Conservation (phyloP, 2,329 filamentous ascomycete species). For the Elsinoe batatas region DNA sequence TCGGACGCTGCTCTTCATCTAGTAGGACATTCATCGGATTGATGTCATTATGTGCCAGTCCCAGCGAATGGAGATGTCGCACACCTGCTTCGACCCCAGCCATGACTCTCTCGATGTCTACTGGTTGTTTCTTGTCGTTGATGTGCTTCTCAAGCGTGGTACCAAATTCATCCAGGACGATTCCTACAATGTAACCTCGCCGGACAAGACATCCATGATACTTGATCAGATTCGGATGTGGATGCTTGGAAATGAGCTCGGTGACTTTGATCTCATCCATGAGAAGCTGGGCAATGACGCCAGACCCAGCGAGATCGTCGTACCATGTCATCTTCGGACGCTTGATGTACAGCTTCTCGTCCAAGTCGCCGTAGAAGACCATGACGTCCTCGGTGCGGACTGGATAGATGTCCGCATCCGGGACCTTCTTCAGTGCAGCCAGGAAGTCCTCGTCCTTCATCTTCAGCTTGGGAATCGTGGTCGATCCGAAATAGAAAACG, state of each 20-base stretch:
- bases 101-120: slow-evolving; percentile 17
- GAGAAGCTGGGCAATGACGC: slow-evolving; percentile 24
- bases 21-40: slow-evolving; percentile 30
- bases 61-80: slow-evolving; percentile 28
- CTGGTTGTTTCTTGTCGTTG: slow-evolving; percentile 16
- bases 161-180: slow-evolving; percentile 23
- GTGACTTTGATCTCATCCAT: slow-evolving; percentile 22
- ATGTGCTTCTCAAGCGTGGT: slow-evolving; percentile 21
- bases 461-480: not conserved
- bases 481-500: not conserved
- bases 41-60: slow-evolving; percentile 30
- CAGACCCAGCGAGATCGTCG: slow-evolving; percentile 21
- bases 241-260: slow-evolving; percentile 20
- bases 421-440: slow-evolving; percentile 20
- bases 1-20: slow-evolving; percentile 22
- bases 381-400: slow-evolving; percentile 18
- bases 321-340: slow-evolving; percentile 24
- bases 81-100: slow-evolving; percentile 23
- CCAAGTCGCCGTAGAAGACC: slow-evolving; percentile 16
- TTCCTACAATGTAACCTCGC: slow-evolving; percentile 22
- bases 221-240: slow-evolving; percentile 24
- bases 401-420: slow-evolving; percentile 22
- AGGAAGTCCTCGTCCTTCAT: slow-evolving; percentile 22
- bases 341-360: slow-evolving; percentile 23
- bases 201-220: slow-evolving; percentile 25